A percentile compares a stretch with the other conserved stretches of the same genome.
Conservation (phyloP, 2,329 filamentous ascomycete genomes). For the Neobulgaria alba region DNA sequence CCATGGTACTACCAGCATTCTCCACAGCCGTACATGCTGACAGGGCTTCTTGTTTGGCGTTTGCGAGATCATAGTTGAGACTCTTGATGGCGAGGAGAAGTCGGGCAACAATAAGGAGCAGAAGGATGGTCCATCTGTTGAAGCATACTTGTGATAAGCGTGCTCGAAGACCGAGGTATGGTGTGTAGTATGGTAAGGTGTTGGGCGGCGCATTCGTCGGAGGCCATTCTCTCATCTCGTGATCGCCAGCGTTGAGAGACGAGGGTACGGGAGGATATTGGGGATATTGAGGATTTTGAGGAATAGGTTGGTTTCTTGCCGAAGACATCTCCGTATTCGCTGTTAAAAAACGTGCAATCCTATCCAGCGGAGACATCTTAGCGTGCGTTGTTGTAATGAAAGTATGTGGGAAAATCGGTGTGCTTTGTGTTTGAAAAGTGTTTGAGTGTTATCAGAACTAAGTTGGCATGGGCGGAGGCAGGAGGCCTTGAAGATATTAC, state of each 20-base stretch:
- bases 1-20: slow-evolving; percentile 88
- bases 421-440: background rate
- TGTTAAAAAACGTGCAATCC: slow-evolving; percentile 24
- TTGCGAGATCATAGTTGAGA: slow-evolving; percentile 64
- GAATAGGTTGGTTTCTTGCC: slow-evolving; percentile 21
- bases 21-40: slow-evolving; percentile 89
- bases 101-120: slow-evolving; percentile 76
- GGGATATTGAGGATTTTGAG: no score
- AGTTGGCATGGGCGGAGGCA: background rate
- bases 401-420: slow-evolving; percentile 1
- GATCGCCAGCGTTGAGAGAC: slow-evolving; percentile 23
- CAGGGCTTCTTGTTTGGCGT: slow-evolving; percentile 73
- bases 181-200: slow-evolving; percentile 66
- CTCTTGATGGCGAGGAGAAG: slow-evolving; percentile 67
- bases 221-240: slow-evolving; percentile 25
- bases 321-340: slow-evolving; percentile 29
- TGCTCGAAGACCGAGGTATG: slow-evolving; percentile 83
- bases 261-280: slow-evolving; percentile 31
- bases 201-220: slow-evolving; percentile 30
- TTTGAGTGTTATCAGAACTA: background rate
- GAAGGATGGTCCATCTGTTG: slow-evolving; percentile 90
- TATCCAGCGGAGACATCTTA: slow-evolving; percentile 28
- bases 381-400: slow-evolving; percentile 15
- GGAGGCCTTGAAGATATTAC: no score
- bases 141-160: slow-evolving; percentile 94